Conservation (phyloP, 2,329 filamentous ascomycete genomes). For the Colletotrichum sp. region DNA sequence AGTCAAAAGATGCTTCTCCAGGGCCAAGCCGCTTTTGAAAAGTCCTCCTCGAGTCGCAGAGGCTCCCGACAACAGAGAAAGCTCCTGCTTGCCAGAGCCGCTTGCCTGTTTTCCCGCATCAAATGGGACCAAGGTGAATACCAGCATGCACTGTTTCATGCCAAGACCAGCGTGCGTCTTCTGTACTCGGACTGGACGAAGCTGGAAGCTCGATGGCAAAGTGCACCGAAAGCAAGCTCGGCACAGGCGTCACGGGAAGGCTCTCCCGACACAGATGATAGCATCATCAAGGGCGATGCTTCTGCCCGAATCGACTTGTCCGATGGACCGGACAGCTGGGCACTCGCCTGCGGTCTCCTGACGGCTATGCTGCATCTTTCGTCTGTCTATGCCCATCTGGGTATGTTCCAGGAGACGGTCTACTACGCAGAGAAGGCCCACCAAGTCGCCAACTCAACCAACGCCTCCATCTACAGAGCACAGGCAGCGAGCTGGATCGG, state of each 20-base stretch:
- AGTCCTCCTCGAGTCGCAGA: slow-evolving; percentile 1
- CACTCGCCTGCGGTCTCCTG: slow-evolving; percentile 75
- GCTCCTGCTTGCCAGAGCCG: slow-evolving; percentile 62
- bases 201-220: slow-evolving; percentile 41
- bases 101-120: slow-evolving; percentile 68
- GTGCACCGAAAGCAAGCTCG: slow-evolving; percentile 27
- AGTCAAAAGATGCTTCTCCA: slow-evolving; percentile 18
- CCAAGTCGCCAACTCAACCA: slow-evolving; percentile 74
- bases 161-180: slow-evolving; percentile 61
- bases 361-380: slow-evolving; percentile 76
- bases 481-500: slow-evolving; percentile 61
- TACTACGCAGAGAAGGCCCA: slow-evolving; percentile 87
- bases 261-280: slow-evolving; percentile 1
- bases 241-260: not conserved
- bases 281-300: not conserved
- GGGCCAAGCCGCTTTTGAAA: slow-evolving; percentile 13
- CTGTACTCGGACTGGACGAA: slow-evolving; percentile 62
- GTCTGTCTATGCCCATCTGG: slow-evolving; percentile 80
- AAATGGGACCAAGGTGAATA: slow-evolving; percentile 67
- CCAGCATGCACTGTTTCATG: slow-evolving; percentile 61
- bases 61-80: slow-evolving; percentile 40
- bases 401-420: slow-evolving; percentile 85
- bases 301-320: slow-evolving; percentile 46
- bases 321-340: slow-evolving; percentile 73
- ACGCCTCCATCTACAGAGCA: slow-evolving; percentile 63